phyloP scores from a whole-genome alignment of 2,329 filamentous ascomycete species.

The Trichoderma sp. region DNA sequence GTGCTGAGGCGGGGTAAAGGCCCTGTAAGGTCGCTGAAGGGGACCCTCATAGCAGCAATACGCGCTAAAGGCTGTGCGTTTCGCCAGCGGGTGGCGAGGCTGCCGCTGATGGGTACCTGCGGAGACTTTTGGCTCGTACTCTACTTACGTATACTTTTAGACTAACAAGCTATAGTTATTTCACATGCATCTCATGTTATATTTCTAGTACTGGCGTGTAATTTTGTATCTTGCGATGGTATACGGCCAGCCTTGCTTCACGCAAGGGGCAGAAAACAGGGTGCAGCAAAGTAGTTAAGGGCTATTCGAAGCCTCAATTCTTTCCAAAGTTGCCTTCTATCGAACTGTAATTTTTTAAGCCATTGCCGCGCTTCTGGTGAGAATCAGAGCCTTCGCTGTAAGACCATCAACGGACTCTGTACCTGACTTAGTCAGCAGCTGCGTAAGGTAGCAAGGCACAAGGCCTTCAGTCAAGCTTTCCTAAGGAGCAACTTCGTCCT shows the following conservation, averaged over 20 bases:
- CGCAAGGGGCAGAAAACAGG: conserved; percentile 8
- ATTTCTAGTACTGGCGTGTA: neutral
- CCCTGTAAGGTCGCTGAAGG: conserved; percentile 14
- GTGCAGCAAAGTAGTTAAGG: neutral
- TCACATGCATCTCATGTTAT: neutral
- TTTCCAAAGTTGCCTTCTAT: neutral
- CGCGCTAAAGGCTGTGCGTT: conserved; percentile 1
- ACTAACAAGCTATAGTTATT: neutral
- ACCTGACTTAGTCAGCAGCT: conserved; percentile 11
- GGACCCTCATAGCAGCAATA: neutral
- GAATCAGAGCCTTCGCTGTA: neutral
- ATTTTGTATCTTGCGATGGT: neutral
- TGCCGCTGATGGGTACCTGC: neutral
- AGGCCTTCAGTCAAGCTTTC: conserved; percentile 12
- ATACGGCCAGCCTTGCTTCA: conserved; percentile 5
- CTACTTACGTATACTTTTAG: neutral
- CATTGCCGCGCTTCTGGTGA: neutral
- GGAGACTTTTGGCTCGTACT: neutral
- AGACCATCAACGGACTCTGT: neutral
- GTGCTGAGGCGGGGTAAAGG: conserved; percentile 19
- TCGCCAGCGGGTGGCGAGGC: neutral
- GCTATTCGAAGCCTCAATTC: neutral
- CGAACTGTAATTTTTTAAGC: neutral
- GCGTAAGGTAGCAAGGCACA: neutral
- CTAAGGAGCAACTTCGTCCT: conserved; percentile 9